Percentiles rank a stretch among this genome's conserved stretches.
Evolutionary conservation across 495 filamentous ascomycete species (phyloP).

Genomic region (Parathielavia hyrcaniae): DNA sequence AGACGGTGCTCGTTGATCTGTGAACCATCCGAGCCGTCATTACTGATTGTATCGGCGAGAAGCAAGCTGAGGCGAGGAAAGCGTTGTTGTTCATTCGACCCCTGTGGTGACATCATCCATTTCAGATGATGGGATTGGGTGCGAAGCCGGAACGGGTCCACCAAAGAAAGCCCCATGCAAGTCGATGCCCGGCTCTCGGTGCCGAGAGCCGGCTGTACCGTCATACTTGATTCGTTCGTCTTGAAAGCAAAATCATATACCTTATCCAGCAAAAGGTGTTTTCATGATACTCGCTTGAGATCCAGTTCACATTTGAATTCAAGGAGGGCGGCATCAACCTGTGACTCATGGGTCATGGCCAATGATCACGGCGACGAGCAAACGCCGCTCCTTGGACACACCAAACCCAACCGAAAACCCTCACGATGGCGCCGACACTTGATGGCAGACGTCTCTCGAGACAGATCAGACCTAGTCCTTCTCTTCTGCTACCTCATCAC

Average conservation of each 20-base stretch:
- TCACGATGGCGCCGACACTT: conserved; percentile 39
- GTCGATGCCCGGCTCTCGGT: neutral
- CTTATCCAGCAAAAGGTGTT: too few species aligned
- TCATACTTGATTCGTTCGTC: neutral
- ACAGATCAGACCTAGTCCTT: conserved; percentile 56
- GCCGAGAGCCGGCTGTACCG: neutral
- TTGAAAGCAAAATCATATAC: too few species aligned
- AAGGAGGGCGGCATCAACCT: too few species aligned
- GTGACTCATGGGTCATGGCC: too few species aligned
- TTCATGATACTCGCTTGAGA: neutral
- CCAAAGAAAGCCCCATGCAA: too few species aligned
- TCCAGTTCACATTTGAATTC: too few species aligned
- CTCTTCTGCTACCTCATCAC: conserved; percentile 66
- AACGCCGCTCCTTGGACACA: conserved; percentile 32
- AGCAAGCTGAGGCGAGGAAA: neutral
- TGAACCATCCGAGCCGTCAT: neutral
- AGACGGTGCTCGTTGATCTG: too few species aligned
- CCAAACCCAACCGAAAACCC: conserved; percentile 7
- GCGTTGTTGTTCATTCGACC: neutral
- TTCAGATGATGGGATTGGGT: neutral
- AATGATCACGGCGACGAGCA: conserved; percentile 30
- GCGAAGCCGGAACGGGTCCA: neutral
- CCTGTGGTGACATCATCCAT: neutral
- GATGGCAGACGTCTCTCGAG: conserved; percentile 45
- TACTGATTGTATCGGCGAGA: too few species aligned